Percentiles rank a stretch among this genome's conserved stretches.
Conservation (phyloP, 371 early-diverging fungal genomes). For the Mucor piriformis region DNA sequence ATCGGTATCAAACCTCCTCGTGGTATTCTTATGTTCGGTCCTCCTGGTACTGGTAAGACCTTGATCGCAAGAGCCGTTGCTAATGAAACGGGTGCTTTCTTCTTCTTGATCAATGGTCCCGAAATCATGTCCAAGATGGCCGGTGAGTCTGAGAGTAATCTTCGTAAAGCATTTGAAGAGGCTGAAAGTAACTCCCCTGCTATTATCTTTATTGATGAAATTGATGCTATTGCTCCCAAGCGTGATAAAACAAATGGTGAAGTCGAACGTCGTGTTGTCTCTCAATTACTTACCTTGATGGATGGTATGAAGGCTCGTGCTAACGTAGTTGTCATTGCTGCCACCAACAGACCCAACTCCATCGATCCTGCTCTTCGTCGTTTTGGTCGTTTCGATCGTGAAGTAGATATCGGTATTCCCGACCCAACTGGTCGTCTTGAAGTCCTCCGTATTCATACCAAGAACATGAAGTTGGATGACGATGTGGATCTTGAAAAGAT, state of each 20-base stretch:
- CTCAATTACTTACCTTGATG: constrained; percentile 99
- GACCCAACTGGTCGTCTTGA: constrained; percentile 99
- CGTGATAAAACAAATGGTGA: constrained; percentile 99
- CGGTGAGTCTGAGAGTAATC: constrained; percentile 97
- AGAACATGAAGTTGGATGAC: constrained; percentile 98
- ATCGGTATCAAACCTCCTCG: constrained; percentile 99
- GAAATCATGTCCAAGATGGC: constrained; percentile 99
- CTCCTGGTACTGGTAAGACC: constrained; percentile 97
- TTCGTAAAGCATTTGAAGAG: constrained; percentile 99
- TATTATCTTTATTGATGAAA: constrained; percentile 99
- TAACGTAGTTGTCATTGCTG: constrained; percentile 98
- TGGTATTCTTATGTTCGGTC: constrained; percentile 98
- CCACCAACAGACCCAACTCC: constrained; percentile 98
- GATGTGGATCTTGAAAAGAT: constrained; percentile 98
- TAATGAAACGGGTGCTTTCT: constrained; percentile 80
- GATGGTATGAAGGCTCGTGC: constrained; percentile 98
- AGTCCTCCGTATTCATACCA: constrained; percentile 99
- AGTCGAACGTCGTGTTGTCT: constrained; percentile 98
- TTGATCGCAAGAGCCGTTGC: constrained; percentile 80
- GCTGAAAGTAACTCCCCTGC: constrained; percentile 98
- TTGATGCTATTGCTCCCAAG: constrained; percentile 99
- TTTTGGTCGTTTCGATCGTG: constrained; percentile 99
- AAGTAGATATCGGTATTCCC: constrained; percentile 99
- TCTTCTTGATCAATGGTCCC: constrained; percentile 98
- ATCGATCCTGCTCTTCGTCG: constrained; percentile 99